phyloP scores from a whole-genome alignment of 2,329 filamentous ascomycete genomes.

The Aspergillus fumigatiaffinis region DNA sequence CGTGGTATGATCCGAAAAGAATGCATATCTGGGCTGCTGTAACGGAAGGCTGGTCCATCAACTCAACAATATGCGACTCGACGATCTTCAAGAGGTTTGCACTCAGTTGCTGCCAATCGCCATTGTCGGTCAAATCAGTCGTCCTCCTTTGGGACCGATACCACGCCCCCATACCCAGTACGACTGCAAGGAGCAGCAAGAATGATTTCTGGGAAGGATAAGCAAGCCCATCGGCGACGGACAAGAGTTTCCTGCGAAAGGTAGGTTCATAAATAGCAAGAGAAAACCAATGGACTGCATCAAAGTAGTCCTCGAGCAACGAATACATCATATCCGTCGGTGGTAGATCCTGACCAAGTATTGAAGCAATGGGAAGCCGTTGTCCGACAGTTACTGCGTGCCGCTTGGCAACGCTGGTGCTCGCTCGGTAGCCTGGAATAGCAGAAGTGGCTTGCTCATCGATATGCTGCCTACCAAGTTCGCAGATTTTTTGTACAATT shows the following conservation, averaged over 20 bases:
- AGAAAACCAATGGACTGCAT: slow-evolving; percentile 45
- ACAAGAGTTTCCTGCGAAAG: slow-evolving; percentile 32
- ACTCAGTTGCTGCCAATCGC: slow-evolving; percentile 14
- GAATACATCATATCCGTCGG: slow-evolving; percentile 23
- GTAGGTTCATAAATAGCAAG: slow-evolving; percentile 41
- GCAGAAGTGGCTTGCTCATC: slow-evolving; percentile 31
- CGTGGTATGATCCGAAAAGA: slow-evolving; percentile 39
- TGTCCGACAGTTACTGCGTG: slow-evolving; percentile 12
- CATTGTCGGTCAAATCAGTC: slow-evolving; percentile 10
- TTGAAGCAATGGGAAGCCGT: slow-evolving; percentile 20
- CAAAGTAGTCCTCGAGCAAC: slow-evolving; percentile 41
- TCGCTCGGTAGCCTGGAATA: slow-evolving; percentile 30
- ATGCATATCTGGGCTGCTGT: slow-evolving; percentile 37
- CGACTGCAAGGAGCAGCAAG: slow-evolving; percentile 33
- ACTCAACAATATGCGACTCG: slow-evolving; percentile 34
- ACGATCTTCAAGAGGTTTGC: slow-evolving; percentile 19
- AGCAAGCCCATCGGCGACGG: slow-evolving; percentile 32
- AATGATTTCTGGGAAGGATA: slow-evolving; percentile 34
- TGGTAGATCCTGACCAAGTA: slow-evolving; percentile 30
- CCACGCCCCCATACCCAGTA: slow-evolving; percentile 39
- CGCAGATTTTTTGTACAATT: slow-evolving; percentile 31
- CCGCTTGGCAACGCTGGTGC: slow-evolving; percentile 1
- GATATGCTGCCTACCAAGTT: slow-evolving; percentile 23
- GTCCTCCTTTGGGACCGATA: slow-evolving; percentile 28
- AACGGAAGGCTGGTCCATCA: slow-evolving; percentile 41